Base-by-base conservation (phyloP, 805 yeast species). In the Wickerhamiella kurtzmanii region DNA sequence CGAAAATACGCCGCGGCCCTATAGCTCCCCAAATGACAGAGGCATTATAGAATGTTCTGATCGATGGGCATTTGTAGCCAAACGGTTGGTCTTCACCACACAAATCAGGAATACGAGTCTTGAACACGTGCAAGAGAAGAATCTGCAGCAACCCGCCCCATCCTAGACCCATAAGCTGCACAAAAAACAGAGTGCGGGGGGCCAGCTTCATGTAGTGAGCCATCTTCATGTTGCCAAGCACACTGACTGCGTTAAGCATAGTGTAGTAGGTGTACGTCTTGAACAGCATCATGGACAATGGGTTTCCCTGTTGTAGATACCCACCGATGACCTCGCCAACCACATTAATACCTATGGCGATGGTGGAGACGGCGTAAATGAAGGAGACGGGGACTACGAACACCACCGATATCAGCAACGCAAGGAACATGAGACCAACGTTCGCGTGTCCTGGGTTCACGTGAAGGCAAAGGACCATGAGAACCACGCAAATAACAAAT, bases 141-240 rank as follows among this genome's bases (percentile, higher is more conserved):
- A 70, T 51, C 43, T 72, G 70, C 17, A 72, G 67, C 11, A 72
- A 44, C 3, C 68, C 58, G 4, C 73, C 71, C 66, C 74, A 63
- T 18, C 70, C 52, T 13, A 75, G 68, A 11, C 74, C 69, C 3
- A 63, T 49, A 37, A 72, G 55, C 59, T 72, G 79, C 18, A 68
- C 78, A 39, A 69, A 61, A 63, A 80, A 78, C 51, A 79, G 64
- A 0, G 77, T 67, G 49, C 77, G 67, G 2, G 85, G 86, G 0
- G 82, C 76, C 17, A 80, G 64, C 53, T 77, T 77, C 56, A 77
- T 60, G 56, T 81, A 81, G 50, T 80, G 84, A 2, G 76, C 83
- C 58, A 76, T 59, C 55, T 80, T 80, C 68, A 75, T 73, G 54
- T 77, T 80, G 6, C 69, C 65, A 28, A 75, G 65, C 56, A 70